Conservation (phyloP, 441 rosid species). For the Erodium texanum region DNA sequence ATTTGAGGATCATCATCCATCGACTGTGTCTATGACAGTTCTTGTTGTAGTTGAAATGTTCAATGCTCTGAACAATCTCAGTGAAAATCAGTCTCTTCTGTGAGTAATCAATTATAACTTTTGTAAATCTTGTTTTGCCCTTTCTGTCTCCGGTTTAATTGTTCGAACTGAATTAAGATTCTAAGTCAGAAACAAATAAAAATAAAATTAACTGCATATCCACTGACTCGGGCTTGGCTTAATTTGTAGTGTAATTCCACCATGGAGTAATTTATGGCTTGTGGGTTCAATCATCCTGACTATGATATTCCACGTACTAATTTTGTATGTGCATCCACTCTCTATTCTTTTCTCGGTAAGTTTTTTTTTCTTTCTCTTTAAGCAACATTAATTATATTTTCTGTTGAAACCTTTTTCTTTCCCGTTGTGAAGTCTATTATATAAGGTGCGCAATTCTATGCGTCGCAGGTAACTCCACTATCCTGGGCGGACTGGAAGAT, state of each 20-base stretch:
- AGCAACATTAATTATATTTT: slow-evolving; percentile 12
- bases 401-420: not conserved
- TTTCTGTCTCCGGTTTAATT: not conserved
- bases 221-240: slow-evolving; percentile 14
- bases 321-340: slow-evolving; percentile 74
- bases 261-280: slow-evolving; percentile 99
- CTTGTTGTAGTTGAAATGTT: slow-evolving; percentile 99
- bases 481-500: slow-evolving; percentile 92
- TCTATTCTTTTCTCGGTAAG: slow-evolving; percentile 96
- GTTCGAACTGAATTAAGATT: not conserved
- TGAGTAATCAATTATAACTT: slow-evolving; percentile 34
- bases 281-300: slow-evolving; percentile 85
- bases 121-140: not conserved
- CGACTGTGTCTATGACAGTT: slow-evolving; percentile 94
- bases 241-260: slow-evolving; percentile 71
- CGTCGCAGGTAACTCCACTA: slow-evolving; percentile 75
- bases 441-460: slow-evolving; percentile 21
- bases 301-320: slow-evolving; percentile 79
- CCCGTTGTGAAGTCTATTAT: not conserved
- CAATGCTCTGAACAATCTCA: slow-evolving; percentile 94
- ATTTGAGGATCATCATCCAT: slow-evolving; percentile 92
- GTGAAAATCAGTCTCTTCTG: slow-evolving; percentile 95
- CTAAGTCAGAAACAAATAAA: not conserved
- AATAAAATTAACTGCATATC: not conserved
- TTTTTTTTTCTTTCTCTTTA: slow-evolving; percentile 12